phyloP scores from a whole-genome alignment of 257 asterid genomes.

The Solanum pinnatisectum region DNA sequence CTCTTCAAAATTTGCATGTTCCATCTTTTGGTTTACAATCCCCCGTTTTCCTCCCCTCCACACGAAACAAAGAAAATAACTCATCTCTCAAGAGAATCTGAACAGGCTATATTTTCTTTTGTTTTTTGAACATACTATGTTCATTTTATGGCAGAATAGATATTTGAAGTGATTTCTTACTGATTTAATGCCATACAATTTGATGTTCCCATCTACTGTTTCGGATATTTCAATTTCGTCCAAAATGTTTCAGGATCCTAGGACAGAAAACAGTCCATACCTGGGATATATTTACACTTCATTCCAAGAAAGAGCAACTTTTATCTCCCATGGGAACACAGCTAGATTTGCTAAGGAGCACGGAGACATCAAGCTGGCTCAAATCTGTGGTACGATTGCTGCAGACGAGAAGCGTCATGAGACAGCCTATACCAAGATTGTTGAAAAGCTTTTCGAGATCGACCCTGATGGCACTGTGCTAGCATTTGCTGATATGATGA shows the following conservation, averaged over 20 bases:
- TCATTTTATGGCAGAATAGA: neutral
- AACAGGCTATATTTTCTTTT: neutral
- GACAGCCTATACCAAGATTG: conserved; percentile 76
- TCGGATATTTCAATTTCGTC: neutral
- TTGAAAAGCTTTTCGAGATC: conserved; percentile 64
- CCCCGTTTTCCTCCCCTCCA: neutral
- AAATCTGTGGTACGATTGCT: conserved; percentile 70
- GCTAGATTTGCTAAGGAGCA: conserved; percentile 64
- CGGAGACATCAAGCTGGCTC: conserved; percentile 68
- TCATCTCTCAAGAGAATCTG: neutral
- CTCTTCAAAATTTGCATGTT: neutral
- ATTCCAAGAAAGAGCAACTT: conserved; percentile 83
- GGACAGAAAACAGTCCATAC: conserved; percentile 72
- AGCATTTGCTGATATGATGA: conserved; percentile 78
- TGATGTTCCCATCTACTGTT: neutral
- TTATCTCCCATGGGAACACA: conserved; percentile 74
- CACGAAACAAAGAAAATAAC: neutral
- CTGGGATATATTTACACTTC: conserved; percentile 81
- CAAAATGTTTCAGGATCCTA: conserved; percentile 45
- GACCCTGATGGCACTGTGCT: conserved; percentile 70
- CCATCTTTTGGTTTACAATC: neutral
- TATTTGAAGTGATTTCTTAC: neutral
- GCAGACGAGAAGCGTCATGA: conserved; percentile 82
- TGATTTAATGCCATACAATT: neutral
- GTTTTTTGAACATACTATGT: neutral